phyloP scores from a whole-genome alignment of 306 rosid species.

The Canavalia ensiformis region DNA sequence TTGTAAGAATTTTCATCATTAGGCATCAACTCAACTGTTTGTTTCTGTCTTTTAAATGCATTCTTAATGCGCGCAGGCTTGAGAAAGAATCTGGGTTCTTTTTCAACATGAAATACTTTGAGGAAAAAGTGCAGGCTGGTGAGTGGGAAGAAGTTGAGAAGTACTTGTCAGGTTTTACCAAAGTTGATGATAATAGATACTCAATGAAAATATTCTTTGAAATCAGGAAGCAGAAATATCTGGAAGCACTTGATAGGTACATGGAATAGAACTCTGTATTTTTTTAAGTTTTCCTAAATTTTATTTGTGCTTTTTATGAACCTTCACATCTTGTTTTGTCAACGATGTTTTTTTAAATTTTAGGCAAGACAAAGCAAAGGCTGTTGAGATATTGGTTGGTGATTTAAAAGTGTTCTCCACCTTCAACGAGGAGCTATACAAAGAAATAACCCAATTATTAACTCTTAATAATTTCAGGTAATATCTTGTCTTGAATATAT shows the following conservation, averaged over 20 bases:
- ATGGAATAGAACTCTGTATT: background rate
- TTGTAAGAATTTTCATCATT: background rate
- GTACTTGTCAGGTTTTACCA: slow-evolving; percentile 84
- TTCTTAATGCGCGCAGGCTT: slow-evolving; percentile 60
- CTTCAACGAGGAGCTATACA: slow-evolving; percentile 81
- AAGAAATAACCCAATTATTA: slow-evolving; percentile 88
- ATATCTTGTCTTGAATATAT: slow-evolving; percentile 45
- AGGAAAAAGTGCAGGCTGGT: slow-evolving; percentile 89
- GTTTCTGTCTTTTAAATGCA: slow-evolving; percentile 20
- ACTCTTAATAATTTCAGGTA: slow-evolving; percentile 88
- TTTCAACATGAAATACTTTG: slow-evolving; percentile 92
- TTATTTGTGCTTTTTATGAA: slow-evolving; percentile 20
- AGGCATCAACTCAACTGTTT: slow-evolving; percentile 24
- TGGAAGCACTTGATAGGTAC: slow-evolving; percentile 94
- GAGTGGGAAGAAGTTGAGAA: slow-evolving; percentile 95
- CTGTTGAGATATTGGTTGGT: slow-evolving; percentile 77
- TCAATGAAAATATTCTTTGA: slow-evolving; percentile 92
- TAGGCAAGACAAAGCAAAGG: slow-evolving; percentile 82
- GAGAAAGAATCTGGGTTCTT: slow-evolving; percentile 92
- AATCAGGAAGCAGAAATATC: slow-evolving; percentile 90
- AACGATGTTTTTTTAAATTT: slow-evolving; percentile 25
- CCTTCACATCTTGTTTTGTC: slow-evolving; percentile 37
- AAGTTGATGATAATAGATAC: slow-evolving; percentile 89
- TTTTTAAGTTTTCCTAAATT: slow-evolving; percentile 12
- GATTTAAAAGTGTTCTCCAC: slow-evolving; percentile 83